Conservation (phyloP, 768 basidiomycete genomes). For the Fomitopsis pulvina region DNA sequence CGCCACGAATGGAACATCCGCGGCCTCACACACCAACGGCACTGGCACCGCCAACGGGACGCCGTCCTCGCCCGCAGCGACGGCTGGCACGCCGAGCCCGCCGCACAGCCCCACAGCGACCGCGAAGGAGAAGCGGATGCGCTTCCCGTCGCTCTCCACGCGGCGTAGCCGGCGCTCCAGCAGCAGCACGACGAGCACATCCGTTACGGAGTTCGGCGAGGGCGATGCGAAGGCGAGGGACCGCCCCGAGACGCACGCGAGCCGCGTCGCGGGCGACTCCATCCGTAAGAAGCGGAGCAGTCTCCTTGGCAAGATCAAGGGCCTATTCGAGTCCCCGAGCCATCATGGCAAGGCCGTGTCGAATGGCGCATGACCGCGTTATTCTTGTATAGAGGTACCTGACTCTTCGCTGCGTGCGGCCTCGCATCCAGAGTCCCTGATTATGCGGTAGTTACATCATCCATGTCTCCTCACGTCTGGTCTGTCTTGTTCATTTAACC, state of each 20-base stretch:
- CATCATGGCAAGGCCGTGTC: neutral
- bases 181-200: conserved; percentile 10
- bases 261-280: conserved; percentile 3
- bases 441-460: too few species aligned
- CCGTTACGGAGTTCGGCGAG: conserved; percentile 8
- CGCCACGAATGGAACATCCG: conserved; percentile 1
- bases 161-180: conserved; percentile 13
- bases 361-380: neutral
- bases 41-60: conserved; percentile 4
- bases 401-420: neutral
- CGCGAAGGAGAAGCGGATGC: conserved; percentile 18
- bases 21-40: conserved; percentile 1
- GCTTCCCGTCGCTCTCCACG: conserved; percentile 23
- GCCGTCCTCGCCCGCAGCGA: conserved; percentile 8
- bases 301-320: conserved; percentile 27
- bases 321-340: conserved; percentile 16
- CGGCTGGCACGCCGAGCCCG: conserved; percentile 3
- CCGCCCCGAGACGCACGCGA: conserved; percentile 1
- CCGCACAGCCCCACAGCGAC: conserved; percentile 9
- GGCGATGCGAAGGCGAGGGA: conserved; percentile 8
- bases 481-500: too few species aligned
- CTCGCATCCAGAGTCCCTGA: too few species aligned
- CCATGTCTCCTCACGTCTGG: too few species aligned
- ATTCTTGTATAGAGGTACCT: neutral
- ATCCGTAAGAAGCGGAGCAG: conserved; percentile 22